Conservation (phyloP, 2,329 filamentous ascomycete genomes). For the Talaromyces sp. region DNA sequence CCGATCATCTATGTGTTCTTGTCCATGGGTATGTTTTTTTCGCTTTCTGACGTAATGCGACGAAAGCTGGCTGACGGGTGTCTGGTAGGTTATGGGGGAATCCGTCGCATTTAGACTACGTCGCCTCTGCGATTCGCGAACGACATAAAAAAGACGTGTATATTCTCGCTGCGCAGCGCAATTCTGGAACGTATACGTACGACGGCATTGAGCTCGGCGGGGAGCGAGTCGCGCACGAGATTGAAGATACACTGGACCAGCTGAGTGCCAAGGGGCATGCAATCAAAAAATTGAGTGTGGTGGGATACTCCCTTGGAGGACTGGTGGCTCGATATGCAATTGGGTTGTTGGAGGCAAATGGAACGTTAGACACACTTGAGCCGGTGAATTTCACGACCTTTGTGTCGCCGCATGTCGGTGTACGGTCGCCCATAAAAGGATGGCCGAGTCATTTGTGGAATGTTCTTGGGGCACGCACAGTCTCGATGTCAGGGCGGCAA, state of each 20-base stretch:
- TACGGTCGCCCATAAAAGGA: constrained; percentile 64
- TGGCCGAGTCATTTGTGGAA: constrained; percentile 71
- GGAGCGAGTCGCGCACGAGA: constrained; percentile 61
- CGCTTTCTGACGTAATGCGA: not conserved
- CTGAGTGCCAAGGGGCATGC: constrained; percentile 60
- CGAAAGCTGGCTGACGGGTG: not conserved
- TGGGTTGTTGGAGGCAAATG: constrained; percentile 75
- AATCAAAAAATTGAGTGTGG: constrained; percentile 77
- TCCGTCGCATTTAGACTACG: constrained; percentile 54
- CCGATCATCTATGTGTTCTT: constrained; percentile 58
- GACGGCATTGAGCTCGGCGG: constrained; percentile 67
- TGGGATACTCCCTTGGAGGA: constrained; percentile 87
- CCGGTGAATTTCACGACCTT: constrained; percentile 95
- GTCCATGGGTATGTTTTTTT: constrained; percentile 53
- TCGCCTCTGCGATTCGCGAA: constrained; percentile 51
- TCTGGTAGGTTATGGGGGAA: constrained; percentile 56
- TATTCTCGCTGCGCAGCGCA: constrained; percentile 54
- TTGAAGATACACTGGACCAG: constrained; percentile 56
- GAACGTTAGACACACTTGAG: constrained; percentile 71
- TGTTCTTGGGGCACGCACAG: constrained; percentile 71
- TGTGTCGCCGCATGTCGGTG: constrained; percentile 78
- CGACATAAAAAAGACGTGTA: constrained; percentile 52
- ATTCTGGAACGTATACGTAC: constrained; percentile 58
- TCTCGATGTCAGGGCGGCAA: constrained; percentile 81
- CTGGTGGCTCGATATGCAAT: constrained; percentile 82